Base-by-base conservation (phyloP, 495 filamentous ascomycete species). In the Cercophora sp. region DNA sequence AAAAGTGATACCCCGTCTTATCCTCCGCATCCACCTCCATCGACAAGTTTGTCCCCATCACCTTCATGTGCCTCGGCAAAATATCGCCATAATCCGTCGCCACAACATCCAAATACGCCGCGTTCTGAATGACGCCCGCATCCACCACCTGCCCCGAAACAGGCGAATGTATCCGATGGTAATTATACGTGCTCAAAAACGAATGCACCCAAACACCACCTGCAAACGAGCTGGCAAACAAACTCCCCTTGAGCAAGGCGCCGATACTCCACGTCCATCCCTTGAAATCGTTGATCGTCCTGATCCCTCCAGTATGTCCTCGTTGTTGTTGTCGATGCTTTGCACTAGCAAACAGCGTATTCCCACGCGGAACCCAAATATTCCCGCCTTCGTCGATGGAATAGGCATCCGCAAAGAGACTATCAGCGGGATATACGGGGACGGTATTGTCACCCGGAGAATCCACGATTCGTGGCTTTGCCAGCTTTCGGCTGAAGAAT, bases 341-440 rank as follows among this genome's bases (percentile, higher is more conserved):
- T n/a, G n/a, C n/a, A n/a, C n/a, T n/a, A n/a, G n/a, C n/a, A n/a
- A n/a, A n/a, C n/a, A n/a, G n/a, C n/a, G n/a, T n/a, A n/a, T n/a
- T n/a, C n/a, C n/a, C n/a, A n/a, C n/a, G n/a, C n/a, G n/a, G n/a
- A n/a, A n/a, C n/a, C n/a, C n/a, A n/a, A 22, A 22, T 39, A 5
- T 37, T 32, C n/a, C n/a, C 26, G n/a, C 10, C 4, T 5, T 16
- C n/a, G 34, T 50, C 47, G 16, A 50, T 27, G 13, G 18, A 20
- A 15, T 8, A 40, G 29, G n/a, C 9, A 16, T 23, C 13, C 32
- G 16, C 32, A 3, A 13, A 50, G 32, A 8, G 8, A 22, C 47
- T 50, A 34, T 50, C 47, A 3, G 47, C 47, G 20, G 47, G 47
- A 27, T 50, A 50, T 3, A 50, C 47, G 34, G 15, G 5, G 8